These are phyloP conservation scores for Moringa oleifera DNA, from an alignment of 345 rosid genomes.

Conservation along the genomic window DNA sequence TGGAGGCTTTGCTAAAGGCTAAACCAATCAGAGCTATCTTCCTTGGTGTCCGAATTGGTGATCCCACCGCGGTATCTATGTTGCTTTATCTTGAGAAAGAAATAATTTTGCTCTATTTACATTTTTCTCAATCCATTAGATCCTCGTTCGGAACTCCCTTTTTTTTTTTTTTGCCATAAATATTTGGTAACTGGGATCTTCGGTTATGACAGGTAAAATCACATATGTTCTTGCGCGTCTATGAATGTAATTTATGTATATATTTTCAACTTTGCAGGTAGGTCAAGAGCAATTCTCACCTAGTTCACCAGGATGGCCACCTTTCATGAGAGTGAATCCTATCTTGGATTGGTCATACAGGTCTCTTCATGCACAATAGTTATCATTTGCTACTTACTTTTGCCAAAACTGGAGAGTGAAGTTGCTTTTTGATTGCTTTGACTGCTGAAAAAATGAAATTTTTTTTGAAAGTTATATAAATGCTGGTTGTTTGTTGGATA, in stretches of 20 bases:
- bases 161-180: slow-evolving; percentile 8
- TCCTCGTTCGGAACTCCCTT: slow-evolving; percentile 1
- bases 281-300: slow-evolving; percentile 99
- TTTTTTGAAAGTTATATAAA: background rate
- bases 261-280: slow-evolving; percentile 38
- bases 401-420: background rate
- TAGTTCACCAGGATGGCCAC: slow-evolving; percentile 99
- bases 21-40: slow-evolving; percentile 92
- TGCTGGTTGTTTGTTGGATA: background rate
- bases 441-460: background rate
- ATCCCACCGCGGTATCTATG: slow-evolving; percentile 91
- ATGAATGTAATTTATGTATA: slow-evolving; percentile 4
- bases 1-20: slow-evolving; percentile 73
- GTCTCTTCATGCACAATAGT: slow-evolving; percentile 26
- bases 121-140: background rate
- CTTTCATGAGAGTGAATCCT: slow-evolving; percentile 99
- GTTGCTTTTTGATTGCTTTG: background rate
- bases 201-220: too few relatives aligned
- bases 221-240: too few relatives aligned
- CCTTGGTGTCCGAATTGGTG: slow-evolving; percentile 98
- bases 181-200: background rate
- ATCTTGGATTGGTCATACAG: slow-evolving; percentile 99
- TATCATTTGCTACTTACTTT: background rate
- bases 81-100: background rate
- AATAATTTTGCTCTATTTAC: background rate